Conservation (phyloP, 805 yeast genomes). For the Kregervanrija delftensis region DNA sequence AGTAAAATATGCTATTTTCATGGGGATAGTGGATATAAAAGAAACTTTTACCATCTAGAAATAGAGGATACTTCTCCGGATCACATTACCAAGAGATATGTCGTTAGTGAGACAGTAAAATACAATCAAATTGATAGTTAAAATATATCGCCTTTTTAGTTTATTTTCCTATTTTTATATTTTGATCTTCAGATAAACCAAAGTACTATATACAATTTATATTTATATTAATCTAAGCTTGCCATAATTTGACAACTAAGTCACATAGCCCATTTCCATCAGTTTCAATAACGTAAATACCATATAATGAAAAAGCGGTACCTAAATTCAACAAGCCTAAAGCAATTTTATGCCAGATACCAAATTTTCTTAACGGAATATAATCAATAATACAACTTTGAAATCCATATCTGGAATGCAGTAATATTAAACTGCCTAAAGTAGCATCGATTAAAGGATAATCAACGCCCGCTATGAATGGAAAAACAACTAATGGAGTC, state of each 20-base stretch:
- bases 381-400: conserved; percentile 90
- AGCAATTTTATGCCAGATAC: conserved; percentile 65
- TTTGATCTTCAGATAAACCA: neutral
- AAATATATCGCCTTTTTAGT: too few species aligned
- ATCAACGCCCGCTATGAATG: conserved; percentile 69
- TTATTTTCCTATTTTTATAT: too few species aligned
- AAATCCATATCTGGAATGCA: conserved; percentile 82
- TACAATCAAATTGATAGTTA: too few species aligned
- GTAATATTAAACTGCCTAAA: conserved; percentile 56
- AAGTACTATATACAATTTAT: neutral
- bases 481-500: conserved; percentile 70
- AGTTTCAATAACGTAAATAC: conserved; percentile 77
- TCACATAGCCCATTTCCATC: conserved; percentile 73
- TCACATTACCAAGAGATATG: too few species aligned
- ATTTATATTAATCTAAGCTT: conserved; percentile 22
- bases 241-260: conserved; percentile 59
- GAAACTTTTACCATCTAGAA: too few species aligned
- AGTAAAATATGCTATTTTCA: too few species aligned
- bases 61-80: too few species aligned
- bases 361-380: conserved; percentile 82
- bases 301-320: conserved; percentile 62
- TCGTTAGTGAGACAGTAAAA: too few species aligned
- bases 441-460: conserved; percentile 68
- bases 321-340: conserved; percentile 66
- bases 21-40: too few species aligned